Conservation (phyloP, 805 yeast genomes). For the Starmera caribaea region DNA sequence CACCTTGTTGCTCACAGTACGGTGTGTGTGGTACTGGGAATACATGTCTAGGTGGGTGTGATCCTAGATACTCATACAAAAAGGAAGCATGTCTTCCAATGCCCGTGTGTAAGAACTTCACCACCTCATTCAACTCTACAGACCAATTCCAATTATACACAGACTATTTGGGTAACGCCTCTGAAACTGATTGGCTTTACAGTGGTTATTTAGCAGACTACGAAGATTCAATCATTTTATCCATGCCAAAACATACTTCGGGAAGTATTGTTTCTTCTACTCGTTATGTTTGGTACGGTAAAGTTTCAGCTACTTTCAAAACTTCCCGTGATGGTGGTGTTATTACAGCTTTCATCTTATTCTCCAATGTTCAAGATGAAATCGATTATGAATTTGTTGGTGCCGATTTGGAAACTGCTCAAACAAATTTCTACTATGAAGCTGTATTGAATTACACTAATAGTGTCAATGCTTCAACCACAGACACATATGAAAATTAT, state of each 20-base stretch:
- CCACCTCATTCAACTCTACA: slow-evolving; percentile 30
- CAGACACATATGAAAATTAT: slow-evolving; percentile 54
- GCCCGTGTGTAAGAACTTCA: slow-evolving; percentile 56
- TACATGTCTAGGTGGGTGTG: slow-evolving; percentile 82
- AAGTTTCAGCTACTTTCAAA: slow-evolving; percentile 56
- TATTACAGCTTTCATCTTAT: slow-evolving; percentile 68
- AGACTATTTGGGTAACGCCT: slow-evolving; percentile 45
- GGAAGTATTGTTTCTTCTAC: slow-evolving; percentile 82
- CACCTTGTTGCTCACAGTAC: slow-evolving; percentile 81
- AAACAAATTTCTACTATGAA: slow-evolving; percentile 74
- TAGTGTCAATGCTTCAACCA: slow-evolving; percentile 30
- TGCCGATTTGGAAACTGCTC: slow-evolving; percentile 51
- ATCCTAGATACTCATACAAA: slow-evolving; percentile 50
- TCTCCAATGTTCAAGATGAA: slow-evolving; percentile 84
- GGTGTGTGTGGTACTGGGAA: slow-evolving; percentile 76
- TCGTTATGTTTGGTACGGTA: slow-evolving; percentile 82
- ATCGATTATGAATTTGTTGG: slow-evolving; percentile 87
- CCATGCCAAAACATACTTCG: slow-evolving; percentile 67
- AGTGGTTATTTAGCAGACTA: slow-evolving; percentile 44
- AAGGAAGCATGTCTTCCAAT: slow-evolving; percentile 73
- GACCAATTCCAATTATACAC: slow-evolving; percentile 3
- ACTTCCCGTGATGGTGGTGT: slow-evolving; percentile 76
- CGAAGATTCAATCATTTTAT: slow-evolving; percentile 50
- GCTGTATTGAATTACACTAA: slow-evolving; percentile 65
- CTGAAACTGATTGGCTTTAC: slow-evolving; percentile 59